These are phyloP conservation scores for Pseudocercospora eumusae DNA, from an alignment of 2,329 filamentous ascomycete genomes.

Conservation along the genomic window DNA sequence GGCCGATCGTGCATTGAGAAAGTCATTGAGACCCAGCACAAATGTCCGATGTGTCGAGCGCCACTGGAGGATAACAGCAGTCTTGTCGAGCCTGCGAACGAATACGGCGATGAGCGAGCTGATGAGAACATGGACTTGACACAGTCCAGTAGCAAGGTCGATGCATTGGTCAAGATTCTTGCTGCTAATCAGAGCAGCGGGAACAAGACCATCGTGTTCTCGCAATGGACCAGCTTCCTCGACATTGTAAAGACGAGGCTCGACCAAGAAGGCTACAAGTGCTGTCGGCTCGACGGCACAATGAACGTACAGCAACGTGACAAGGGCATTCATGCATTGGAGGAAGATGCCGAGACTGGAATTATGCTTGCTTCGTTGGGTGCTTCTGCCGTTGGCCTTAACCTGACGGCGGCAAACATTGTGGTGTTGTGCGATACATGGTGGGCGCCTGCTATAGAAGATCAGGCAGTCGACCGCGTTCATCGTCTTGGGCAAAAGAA, in stretches of 20 bases:
- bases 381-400: slow-evolving; percentile 83
- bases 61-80: slow-evolving; percentile 59
- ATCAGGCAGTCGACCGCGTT: slow-evolving; percentile 86
- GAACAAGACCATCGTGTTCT: slow-evolving; percentile 73
- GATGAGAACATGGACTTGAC: slow-evolving; percentile 55
- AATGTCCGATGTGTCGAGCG: slow-evolving; percentile 82
- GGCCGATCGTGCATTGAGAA: slow-evolving; percentile 72
- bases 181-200: slow-evolving; percentile 62
- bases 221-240: slow-evolving; percentile 75
- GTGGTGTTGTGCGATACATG: slow-evolving; percentile 82
- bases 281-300: slow-evolving; percentile 74
- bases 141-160: slow-evolving; percentile 77
- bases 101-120: slow-evolving; percentile 44
- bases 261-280: slow-evolving; percentile 60
- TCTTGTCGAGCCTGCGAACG: slow-evolving; percentile 66
- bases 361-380: slow-evolving; percentile 80
- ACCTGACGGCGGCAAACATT: slow-evolving; percentile 81
- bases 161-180: slow-evolving; percentile 74
- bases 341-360: slow-evolving; percentile 65
- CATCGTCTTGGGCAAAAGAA: slow-evolving; percentile 81
- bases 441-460: slow-evolving; percentile 87
- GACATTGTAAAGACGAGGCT: slow-evolving; percentile 71
- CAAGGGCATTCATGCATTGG: slow-evolving; percentile 66
- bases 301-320: slow-evolving; percentile 75
- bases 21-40: slow-evolving; percentile 72